Base-by-base conservation (phyloP, 2,329 filamentous ascomycete genomes). In the Fusarium annulatum region DNA sequence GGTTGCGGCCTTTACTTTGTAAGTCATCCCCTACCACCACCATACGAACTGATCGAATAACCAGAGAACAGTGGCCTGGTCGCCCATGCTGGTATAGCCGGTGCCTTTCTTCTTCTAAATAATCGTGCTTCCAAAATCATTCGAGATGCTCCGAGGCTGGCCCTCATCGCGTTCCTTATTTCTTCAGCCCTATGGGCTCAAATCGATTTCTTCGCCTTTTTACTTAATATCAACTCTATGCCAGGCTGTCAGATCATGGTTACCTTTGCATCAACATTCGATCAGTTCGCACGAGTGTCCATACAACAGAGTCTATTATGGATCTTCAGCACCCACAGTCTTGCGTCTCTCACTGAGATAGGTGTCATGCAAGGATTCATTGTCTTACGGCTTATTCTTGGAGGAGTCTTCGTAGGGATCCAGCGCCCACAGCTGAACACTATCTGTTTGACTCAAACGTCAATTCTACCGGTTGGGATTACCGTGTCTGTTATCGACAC, bases 101-200 rank as follows among this genome's bases (percentile, higher is more conserved):
- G 85, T 57, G 80, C 86, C 72, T 81, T 86, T 79, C 82, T 87
- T 74, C 81, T 84, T 69, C 82, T 84, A 69, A 86, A 82, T 77
- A 84, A 85, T 73, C 83, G 87, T 83, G 83, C 85, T 78, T 84
- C 83, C 67, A 80, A 85, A 45, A 80, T 88, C 67, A 84, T 88
- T 78, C 85, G 86, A 80, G 87, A 90, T 82, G 86, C 87, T 82
- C 85, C 86, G 88, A 90, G 88, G 88, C 88, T 90, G 88, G 88
- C 86, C 88, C 88, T 90, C 87, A 81, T 86, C 77, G 80, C 83
- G 73, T 90, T 89, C 79, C 84, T 90, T 76, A 69, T 84, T 33
- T 83, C 85, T 64, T 83, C 87, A 36, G 84, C 85, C 72, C 81
- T 88, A 55, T 91, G 89, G 89, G 87, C 88, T 52, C 80, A 87